Evolutionary conservation across 345 rosid species (phyloP), one percentile per base, ranked within the genome.

Genomic region (Salix koriyanagi): DNA sequence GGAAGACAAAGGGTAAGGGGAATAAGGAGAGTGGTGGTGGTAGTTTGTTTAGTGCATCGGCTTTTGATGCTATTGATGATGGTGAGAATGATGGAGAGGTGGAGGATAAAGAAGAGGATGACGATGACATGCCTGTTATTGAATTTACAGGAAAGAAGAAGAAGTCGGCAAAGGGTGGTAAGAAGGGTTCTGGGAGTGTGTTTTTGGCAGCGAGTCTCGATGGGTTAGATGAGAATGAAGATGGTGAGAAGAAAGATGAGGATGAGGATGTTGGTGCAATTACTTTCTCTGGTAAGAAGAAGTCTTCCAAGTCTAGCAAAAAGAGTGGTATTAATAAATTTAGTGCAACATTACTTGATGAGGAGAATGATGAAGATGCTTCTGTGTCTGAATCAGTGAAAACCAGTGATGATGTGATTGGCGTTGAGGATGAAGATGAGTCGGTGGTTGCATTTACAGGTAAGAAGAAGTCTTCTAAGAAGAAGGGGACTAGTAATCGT

Each of bases 391-490:
- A 76, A 61, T 67, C 79, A 28, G n/a, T 75, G 54, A 78, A 61
- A 58, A 65, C 70, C 50, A 67, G 61, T 62, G 85, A 81, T 65
- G 85, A 76, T 48, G 39, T 76, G 9, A 34, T 34, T 8, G 79
- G 54, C 23, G 39, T 18, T 54, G 87, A 85, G 44, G 83, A 79
- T 34, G 93, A 87, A 21, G 89, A 88, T 82, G 75, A 66, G 52
- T 61, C 77, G 0, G 78, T 52, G 19, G 75, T 89, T 28, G 73
- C 79, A 62, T 89, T 92, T 77, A 81, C 92, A 0, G 91, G 94
- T 75, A 88, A 90, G 84, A 90, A 92, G 81, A 91, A 91, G 69
- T 82, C 98, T 68, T 91, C 97, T 5, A 90, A 91, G 84, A 93
- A 93, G 68, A 81, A 81, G 80, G 80, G 77, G 82, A 87, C 86